Base-by-base conservation (phyloP, 2,329 filamentous ascomycete genomes). In the Curvularia eragrostidis region DNA sequence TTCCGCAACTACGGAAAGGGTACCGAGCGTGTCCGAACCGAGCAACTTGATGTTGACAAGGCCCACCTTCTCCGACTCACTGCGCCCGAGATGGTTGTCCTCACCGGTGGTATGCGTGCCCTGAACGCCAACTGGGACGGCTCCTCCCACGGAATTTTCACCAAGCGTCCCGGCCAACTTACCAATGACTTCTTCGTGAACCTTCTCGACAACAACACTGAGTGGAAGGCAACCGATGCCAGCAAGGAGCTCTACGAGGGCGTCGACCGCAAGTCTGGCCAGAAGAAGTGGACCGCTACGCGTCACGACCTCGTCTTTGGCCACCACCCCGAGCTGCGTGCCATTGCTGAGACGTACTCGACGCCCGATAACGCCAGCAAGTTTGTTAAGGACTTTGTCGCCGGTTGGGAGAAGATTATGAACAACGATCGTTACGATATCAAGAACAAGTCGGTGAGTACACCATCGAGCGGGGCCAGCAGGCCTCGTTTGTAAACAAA, bases 171-270 rank as follows among this genome's bases (percentile, higher is more conserved):
- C 1, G 90, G 90, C 41, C 77, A 85, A 66, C 82, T 93, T 68
- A 90, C 87, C 71, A 92, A 90, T 77, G 90, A 93, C 79, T 93
- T 91, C 83, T 93, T 93, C 71, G 84, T 91, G 77, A 92, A 93
- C 79, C 82, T 93, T 1, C 84, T 93, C 23, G 89, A 91, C 70
- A 85, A 83, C 68, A 79, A 77, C 75, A 90, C 84, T 6, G 80
- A 78, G 21, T 93, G 90, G 90, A 86, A 86, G 78, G 69, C 84
- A 0, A 78, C 78, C 38, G 78, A 79, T 56, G 64, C 67, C n/a
- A 78, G 60, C 50, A 64, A 78, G 48, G 89, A 91, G 67, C 54
- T 82, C 49, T 92, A 84, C 75, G 83, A 87, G 60, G 89, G 88
- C 34, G 69, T 78, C 13, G 87, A 91, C 78, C 87, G 86, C 74